Percentiles rank a stretch among this genome's conserved stretches.
phyloP scores from a whole-genome alignment of 78 protist species.

The Dictyostelium firmibasis region DNA sequence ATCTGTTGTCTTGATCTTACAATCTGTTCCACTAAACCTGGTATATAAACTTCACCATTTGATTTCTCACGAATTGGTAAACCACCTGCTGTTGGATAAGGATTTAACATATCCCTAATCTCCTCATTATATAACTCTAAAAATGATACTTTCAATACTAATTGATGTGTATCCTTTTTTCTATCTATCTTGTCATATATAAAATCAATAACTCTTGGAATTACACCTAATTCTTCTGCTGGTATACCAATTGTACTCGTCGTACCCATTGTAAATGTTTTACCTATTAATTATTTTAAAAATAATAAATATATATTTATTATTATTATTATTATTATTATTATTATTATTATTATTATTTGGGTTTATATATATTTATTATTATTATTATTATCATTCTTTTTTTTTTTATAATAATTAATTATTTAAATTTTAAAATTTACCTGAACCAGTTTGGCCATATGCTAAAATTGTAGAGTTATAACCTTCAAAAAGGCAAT shows the following conservation, averaged over 20 bases:
- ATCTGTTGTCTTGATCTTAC: slow-evolving; percentile 77
- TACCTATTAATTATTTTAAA: too few species aligned
- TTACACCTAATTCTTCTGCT: slow-evolving; percentile 73
- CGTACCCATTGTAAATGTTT: slow-evolving; percentile 86
- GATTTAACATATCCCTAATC: slow-evolving; percentile 87
- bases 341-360: background rate
- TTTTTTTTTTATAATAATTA: background rate
- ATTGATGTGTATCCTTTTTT: slow-evolving; percentile 43
- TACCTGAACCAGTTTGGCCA: slow-evolving; percentile 87
- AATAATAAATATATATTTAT: background rate
- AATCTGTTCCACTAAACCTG: slow-evolving; percentile 75
- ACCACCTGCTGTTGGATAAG: slow-evolving; percentile 51
- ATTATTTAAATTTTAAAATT: background rate
- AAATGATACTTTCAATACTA: slow-evolving; percentile 82
- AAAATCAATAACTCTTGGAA: slow-evolving; percentile 74
- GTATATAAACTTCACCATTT: slow-evolving; percentile 70
- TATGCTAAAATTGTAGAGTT: slow-evolving; percentile 87
- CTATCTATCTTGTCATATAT: slow-evolving; percentile 40
- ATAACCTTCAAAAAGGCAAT: slow-evolving; percentile 79
- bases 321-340: background rate
- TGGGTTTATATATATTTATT: background rate
- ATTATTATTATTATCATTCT: too few species aligned
- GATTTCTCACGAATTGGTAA: slow-evolving; percentile 65
- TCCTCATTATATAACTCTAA: slow-evolving; percentile 94
- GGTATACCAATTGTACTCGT: slow-evolving; percentile 37